Base-by-base conservation (phyloP, 1,284 basidiomycete genomes). In the Abortiporus biennis region DNA sequence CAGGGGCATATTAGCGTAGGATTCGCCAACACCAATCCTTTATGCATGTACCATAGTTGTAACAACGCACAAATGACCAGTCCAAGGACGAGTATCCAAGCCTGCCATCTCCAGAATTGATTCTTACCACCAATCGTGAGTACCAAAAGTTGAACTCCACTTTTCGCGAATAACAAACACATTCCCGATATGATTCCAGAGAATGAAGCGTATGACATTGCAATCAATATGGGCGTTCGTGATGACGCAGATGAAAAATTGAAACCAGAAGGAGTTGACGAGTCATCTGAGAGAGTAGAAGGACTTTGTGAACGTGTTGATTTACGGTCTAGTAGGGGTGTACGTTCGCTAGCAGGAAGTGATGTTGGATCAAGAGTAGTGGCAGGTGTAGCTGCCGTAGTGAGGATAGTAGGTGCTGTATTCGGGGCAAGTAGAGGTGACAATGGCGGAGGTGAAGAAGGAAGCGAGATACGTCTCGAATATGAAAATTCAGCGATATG, bases 141-240 rank as follows among this genome's bases (percentile, higher is more conserved):
- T 47, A 97, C 68, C 6, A 97, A 70, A 6, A 98, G 71, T 64
- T 96, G 92, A 8, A 96, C 88, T 2, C 91, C 92, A 40, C 89
- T 91, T 68, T 98, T 98, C 24, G 94, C 93, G 47, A 97, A 88
- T 4, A 98, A 70, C 30, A 98, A 69, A 56, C 92, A 96, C 74
- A 96, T 86, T 21, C 93, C 94, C 1, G 88, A 92, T 13, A 97
- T 70, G n/a, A 92, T 92, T 0, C 93, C 94, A 1, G 88, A 92
- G 33, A 85, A 80, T 1, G 90, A 91, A 6, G 92, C 88, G 60
- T 92, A 98, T 0, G 90, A 89, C 31, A 95, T 75, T 2, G 92
- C 87, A 17, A 94, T 68, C 35, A 85, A 66, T 1, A 91, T 65
- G 6, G 80, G 76, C 1, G 78, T 84, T 22, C 73, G 74, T 9